Evolutionary conservation across 495 filamentous ascomycete species (phyloP).

Genomic region (Penicillium crystallinum): DNA sequence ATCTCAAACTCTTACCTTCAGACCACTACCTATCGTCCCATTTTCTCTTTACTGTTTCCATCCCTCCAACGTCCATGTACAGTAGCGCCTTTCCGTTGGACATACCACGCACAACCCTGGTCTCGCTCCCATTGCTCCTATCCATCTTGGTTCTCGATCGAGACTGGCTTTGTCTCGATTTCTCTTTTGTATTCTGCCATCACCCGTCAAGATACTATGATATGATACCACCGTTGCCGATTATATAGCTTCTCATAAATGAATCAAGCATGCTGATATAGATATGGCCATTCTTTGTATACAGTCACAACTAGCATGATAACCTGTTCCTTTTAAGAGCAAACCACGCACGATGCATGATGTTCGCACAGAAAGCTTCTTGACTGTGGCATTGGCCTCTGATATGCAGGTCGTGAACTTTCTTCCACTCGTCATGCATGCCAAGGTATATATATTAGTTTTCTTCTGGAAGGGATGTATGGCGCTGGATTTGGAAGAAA

Average conservation of each 20-base stretch:
- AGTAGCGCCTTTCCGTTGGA: background rate
- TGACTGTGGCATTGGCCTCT: background rate
- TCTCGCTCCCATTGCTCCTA: background rate
- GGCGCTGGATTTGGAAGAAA: too few species aligned
- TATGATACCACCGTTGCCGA: conserved; percentile 10
- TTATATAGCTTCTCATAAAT: background rate
- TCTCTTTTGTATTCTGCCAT: background rate
- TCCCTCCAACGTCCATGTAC: background rate
- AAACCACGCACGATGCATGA: background rate
- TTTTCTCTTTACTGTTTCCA: background rate
- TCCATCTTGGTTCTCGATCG: background rate
- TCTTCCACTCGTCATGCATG: background rate
- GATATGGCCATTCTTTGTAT: background rate
- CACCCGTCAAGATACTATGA: conserved; percentile 10
- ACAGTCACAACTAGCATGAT: too few species aligned
- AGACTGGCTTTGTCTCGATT: background rate
- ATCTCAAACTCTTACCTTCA: background rate
- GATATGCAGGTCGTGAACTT: background rate
- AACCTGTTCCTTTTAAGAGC: too few species aligned
- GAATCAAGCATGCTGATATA: background rate
- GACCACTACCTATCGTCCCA: too few species aligned
- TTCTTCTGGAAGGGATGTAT: too few species aligned
- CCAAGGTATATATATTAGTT: background rate
- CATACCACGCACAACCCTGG: background rate
- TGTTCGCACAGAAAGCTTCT: background rate